Evolutionary conservation across 1,284 basidiomycete species (phyloP), one percentile per base, ranked within the genome.

Genomic region (Tilletia walkeri): DNA sequence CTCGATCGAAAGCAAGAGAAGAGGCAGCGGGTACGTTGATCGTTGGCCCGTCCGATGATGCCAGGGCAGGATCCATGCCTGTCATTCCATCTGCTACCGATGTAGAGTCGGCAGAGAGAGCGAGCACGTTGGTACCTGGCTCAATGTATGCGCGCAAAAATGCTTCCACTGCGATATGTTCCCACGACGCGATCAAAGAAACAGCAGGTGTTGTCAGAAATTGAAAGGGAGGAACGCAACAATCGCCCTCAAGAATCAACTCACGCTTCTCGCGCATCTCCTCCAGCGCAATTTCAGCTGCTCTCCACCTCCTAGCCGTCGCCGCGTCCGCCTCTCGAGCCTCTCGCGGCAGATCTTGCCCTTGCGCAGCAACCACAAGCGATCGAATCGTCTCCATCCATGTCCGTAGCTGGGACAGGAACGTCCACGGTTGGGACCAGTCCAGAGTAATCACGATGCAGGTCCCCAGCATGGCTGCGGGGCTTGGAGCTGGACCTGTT

Each of bases 371-470:
- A 93, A 67, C 76, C 3, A 77, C 54, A 0, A 76, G 72, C 63
- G 72, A 69, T 49, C 66, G 68, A 53, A 83, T 67, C 47, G 78
- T 68, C 56, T 84, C 85, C 61, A 98, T 85, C 95, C 95, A 98
- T 56, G 86, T 88, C 71, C 91, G 86, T 4, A 99, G 86, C 80
- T 98, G 92, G n/a, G 91, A 89, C 0, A 95, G 84, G 84, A 98
- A 97, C 0, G 90, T 89, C 89, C 92, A 94, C 0, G 95, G 95
- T 76, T 89, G 88, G 76, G 93, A 94, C 95, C 95, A 98, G 84
- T 99, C 95, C n/a, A 98, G 86, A 0, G 91, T 88, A 76, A 98
- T 91, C 77, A 97, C 86, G 65, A 94, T 89, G 45, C 41, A 66
- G 4, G 65, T 48, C 9, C 20, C 59, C 9, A 16, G 34, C 59